A percentile compares a stretch with the other conserved stretches of the same genome.
Conservation (phyloP, 768 basidiomycete species). For the Xanthoconium purpureum region DNA sequence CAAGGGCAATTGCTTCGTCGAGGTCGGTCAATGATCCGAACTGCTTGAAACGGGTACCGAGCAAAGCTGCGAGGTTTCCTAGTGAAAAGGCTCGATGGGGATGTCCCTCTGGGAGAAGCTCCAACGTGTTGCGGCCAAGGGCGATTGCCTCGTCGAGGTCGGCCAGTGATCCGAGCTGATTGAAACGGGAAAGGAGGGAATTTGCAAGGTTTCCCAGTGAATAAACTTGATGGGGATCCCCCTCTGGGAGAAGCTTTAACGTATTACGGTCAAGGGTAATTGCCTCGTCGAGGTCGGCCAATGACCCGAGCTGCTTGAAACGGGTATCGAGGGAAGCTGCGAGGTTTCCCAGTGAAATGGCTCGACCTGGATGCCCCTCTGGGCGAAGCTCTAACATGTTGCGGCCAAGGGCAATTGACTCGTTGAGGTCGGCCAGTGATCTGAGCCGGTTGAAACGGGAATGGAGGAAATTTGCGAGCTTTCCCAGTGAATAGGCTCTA, state of each 20-base stretch:
- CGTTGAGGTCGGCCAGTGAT: not conserved
- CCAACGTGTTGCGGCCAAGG: no score
- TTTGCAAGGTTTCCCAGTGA: not conserved
- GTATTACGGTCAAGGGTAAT: not conserved
- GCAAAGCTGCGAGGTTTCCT: no score
- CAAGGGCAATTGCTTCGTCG: not conserved
- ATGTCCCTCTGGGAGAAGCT: no score
- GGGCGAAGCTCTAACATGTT: not conserved
- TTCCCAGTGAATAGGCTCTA: not conserved
- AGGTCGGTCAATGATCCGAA: not conserved
- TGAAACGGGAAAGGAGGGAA: no score
- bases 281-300: not conserved
- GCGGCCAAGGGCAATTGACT: not conserved
- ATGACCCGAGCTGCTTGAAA: not conserved
- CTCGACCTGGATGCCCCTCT: not conserved
- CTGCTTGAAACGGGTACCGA: not conserved
- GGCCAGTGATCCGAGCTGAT: no score
- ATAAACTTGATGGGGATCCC: not conserved
- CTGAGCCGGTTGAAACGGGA: not conserved
- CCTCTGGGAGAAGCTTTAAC: not conserved
- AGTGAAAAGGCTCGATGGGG: no score
- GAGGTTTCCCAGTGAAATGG: not conserved
- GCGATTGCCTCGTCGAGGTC: no score
- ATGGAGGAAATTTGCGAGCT: not conserved
- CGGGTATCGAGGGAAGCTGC: not conserved